A percentile compares a stretch with the other conserved stretches of the same genome.
These are phyloP conservation scores for Phytophthora foliorum DNA, from an alignment of 352 stramenopile species.

Conservation along the genomic window DNA sequence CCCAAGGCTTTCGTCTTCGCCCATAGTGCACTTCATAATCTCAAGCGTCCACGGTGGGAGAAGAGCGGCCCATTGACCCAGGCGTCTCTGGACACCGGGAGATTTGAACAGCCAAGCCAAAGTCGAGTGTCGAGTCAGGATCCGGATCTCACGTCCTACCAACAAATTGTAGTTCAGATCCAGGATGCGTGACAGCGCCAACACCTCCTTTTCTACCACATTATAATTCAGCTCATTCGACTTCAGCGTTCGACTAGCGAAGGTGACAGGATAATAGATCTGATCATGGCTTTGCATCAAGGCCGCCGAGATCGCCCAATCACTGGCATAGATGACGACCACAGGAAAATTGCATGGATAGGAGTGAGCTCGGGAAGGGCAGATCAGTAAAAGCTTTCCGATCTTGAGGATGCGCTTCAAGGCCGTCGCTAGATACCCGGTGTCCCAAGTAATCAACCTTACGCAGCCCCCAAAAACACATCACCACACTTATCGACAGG, in stretches of 20 bases:
- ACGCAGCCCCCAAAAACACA: constrained; percentile 30
- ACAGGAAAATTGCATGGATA: constrained; percentile 29
- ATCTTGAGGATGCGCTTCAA: constrained; percentile 22
- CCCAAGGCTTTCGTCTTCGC: constrained; percentile 19
- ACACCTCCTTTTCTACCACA: too few species aligned
- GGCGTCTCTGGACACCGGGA: neutral
- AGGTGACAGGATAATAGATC: too few species aligned
- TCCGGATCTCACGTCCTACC: too few species aligned
- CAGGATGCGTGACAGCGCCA: too few species aligned
- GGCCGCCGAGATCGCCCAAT: constrained; percentile 16
- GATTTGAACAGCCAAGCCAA: constrained; percentile 9
- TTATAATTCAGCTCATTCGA: too few species aligned
- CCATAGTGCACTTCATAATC: constrained; percentile 4
- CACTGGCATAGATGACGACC: constrained; percentile 24
- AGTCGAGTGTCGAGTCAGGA: neutral
- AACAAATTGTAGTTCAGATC: constrained; percentile 18
- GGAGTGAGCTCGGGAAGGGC: constrained; percentile 11
- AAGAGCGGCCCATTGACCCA: constrained; percentile 2
- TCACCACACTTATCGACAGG: constrained; percentile 36
- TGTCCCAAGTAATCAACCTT: constrained; percentile 30
- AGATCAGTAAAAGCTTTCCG: neutral
- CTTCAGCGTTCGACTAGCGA: too few species aligned
- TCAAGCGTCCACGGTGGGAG: neutral
- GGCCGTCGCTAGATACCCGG: neutral
- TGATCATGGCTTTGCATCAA: constrained; percentile 14